Evolutionary conservation across 1,139 yeast species (phyloP).

Genomic region (Scheffersomyces cryptocercus): DNA sequence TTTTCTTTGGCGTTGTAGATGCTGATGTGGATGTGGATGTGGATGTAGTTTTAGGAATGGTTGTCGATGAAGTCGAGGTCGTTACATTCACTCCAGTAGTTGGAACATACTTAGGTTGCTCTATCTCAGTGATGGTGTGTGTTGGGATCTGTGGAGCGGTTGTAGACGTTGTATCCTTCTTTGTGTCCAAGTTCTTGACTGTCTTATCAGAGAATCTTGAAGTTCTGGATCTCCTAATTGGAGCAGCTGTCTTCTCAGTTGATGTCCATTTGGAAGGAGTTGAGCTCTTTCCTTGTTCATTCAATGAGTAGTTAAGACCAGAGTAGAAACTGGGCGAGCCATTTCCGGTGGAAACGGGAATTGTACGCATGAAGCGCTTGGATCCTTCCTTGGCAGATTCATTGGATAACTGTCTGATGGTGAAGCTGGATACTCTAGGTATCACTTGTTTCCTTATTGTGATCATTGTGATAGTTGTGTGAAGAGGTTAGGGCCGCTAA

Average conservation of each 20-base stretch:
- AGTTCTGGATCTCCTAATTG: slow-evolving; percentile 38
- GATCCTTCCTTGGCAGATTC: slow-evolving; percentile 27
- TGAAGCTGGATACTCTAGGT: slow-evolving; percentile 8
- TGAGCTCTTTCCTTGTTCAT: slow-evolving; percentile 12
- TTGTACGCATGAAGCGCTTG: slow-evolving; percentile 46
- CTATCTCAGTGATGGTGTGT: neutral
- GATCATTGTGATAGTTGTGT: too few species aligned
- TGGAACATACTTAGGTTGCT: neutral
- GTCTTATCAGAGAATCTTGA: slow-evolving; percentile 32
- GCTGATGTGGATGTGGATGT: slow-evolving; percentile 9
- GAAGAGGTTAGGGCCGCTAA: too few species aligned
- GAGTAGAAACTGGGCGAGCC: slow-evolving; percentile 25
- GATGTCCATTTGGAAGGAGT: slow-evolving; percentile 22
- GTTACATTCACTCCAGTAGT: slow-evolving; percentile 1
- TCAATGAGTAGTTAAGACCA: slow-evolving; percentile 26
- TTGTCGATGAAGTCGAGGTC: slow-evolving; percentile 2
- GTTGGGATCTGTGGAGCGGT: slow-evolving; percentile 1
- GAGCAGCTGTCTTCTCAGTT: slow-evolving; percentile 12
- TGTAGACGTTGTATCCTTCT: neutral
- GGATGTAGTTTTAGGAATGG: neutral
- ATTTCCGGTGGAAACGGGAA: slow-evolving; percentile 27
- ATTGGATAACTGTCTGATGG: slow-evolving; percentile 23
- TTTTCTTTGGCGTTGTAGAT: slow-evolving; percentile 41
- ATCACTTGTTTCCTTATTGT: too few species aligned
- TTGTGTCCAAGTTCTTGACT: slow-evolving; percentile 6